Percentiles rank a stretch among this genome's conserved stretches.
phyloP scores from a whole-genome alignment of 179 eudicot species.

The Amaranthus tricolor region DNA sequence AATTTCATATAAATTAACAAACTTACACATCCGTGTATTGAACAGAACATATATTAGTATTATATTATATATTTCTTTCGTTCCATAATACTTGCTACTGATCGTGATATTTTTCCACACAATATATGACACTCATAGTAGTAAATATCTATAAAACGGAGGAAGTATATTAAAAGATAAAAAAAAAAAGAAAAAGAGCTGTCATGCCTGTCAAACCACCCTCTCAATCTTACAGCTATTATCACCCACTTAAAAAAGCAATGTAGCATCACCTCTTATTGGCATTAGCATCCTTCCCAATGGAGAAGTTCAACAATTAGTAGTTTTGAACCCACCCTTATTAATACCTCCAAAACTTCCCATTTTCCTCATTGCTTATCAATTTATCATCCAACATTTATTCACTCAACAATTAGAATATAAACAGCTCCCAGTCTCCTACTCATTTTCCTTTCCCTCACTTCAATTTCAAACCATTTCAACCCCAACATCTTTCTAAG shows the following conservation, averaged over 20 bases:
- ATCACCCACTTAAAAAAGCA: background rate
- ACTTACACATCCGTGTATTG: too few species aligned
- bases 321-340: too few species aligned
- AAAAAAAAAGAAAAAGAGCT: conserved; percentile 11
- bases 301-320: conserved; percentile 6
- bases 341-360: background rate
- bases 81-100: too few species aligned
- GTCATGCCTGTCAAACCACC: conserved; percentile 9
- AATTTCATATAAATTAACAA: too few species aligned
- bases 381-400: background rate
- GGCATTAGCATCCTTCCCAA: background rate
- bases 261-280: background rate
- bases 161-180: too few species aligned
- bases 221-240: conserved; percentile 8
- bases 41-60: too few species aligned
- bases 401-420: background rate
- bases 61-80: too few species aligned
- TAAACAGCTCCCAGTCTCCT: background rate
- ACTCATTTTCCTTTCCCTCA: background rate
- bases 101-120: too few species aligned
- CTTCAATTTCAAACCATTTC: background rate
- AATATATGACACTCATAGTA: too few species aligned
- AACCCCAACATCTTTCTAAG: background rate
- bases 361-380: background rate
- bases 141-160: too few species aligned